Percentiles rank a stretch among this genome's conserved stretches.
Evolutionary conservation across 1,139 yeast species (phyloP).

Genomic region (Wickerhamiella pararugosa): DNA sequence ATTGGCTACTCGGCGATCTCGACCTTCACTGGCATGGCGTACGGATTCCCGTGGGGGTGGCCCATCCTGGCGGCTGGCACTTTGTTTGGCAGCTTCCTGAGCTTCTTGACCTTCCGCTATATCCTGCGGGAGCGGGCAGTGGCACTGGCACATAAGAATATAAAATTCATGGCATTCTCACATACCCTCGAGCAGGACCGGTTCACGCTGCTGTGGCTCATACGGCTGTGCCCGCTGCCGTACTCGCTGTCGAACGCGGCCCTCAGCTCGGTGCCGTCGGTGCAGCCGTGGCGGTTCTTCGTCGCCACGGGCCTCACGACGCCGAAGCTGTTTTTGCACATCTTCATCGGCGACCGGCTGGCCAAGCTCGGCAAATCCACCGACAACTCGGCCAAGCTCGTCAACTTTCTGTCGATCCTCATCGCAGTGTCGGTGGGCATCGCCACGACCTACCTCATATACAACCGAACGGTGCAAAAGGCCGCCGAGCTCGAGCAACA

Average conservation of each 20-base stretch:
- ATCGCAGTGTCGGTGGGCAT: conserved; percentile 44
- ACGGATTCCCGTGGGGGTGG: conserved; percentile 77
- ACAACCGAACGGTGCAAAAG: conserved; percentile 35
- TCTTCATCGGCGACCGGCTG: conserved; percentile 68
- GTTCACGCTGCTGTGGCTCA: conserved; percentile 48
- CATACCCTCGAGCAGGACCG: conserved; percentile 57
- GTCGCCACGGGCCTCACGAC: conserved; percentile 62
- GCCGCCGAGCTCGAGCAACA: conserved; percentile 20
- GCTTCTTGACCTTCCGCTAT: conserved; percentile 56
- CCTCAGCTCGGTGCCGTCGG: conserved; percentile 68
- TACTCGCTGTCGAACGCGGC: conserved; percentile 90
- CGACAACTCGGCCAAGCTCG: conserved; percentile 36
- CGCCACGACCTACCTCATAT: conserved; percentile 55
- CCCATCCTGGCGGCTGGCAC: conserved; percentile 55
- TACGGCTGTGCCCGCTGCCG: conserved; percentile 83
- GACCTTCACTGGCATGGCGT: conserved; percentile 63
- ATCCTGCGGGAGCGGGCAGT: conserved; percentile 45
- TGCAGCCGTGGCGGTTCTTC: conserved; percentile 45
- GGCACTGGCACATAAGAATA: conserved; percentile 35
- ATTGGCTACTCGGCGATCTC: conserved; percentile 66
- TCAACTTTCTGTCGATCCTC: conserved; percentile 49
- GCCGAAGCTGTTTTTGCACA: conserved; percentile 64
- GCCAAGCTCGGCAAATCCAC: conserved; percentile 48
- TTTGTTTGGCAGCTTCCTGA: conserved; percentile 52
- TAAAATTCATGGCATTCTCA: conserved; percentile 59